These are phyloP conservation scores for Pseudoneurospora amorphoporcata DNA, from an alignment of 495 filamentous ascomycete species.

Conservation along the genomic window DNA sequence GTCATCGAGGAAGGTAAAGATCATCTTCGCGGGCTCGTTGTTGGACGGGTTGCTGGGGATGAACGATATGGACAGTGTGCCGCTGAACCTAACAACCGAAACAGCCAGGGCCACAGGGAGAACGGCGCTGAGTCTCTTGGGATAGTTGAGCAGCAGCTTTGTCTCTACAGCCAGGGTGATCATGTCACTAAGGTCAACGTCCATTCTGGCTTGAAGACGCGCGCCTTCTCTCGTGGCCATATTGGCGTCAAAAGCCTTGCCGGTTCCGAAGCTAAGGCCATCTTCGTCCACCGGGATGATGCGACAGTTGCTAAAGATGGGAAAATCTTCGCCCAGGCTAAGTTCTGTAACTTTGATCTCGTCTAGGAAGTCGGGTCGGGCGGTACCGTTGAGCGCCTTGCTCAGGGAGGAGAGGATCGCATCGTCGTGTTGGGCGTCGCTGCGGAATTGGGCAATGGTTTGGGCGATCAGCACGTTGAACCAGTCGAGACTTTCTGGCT, in stretches of 20 bases:
- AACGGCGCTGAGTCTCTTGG: constrained; percentile 79
- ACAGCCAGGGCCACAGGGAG: constrained; percentile 86
- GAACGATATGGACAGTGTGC: constrained; percentile 86
- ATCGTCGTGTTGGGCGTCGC: constrained; percentile 79
- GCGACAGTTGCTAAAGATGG: constrained; percentile 96
- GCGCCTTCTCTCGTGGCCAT: constrained; percentile 48
- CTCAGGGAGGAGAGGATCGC: constrained; percentile 94
- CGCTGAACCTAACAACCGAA: constrained; percentile 85
- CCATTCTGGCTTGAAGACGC: constrained; percentile 86
- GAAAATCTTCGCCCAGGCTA: constrained; percentile 89
- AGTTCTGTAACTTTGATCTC: constrained; percentile 91
- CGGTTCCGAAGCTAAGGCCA: constrained; percentile 38
- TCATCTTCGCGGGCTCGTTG: constrained; percentile 63
- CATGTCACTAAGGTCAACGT: constrained; percentile 91
- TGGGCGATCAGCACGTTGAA: constrained; percentile 97
- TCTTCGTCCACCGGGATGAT: constrained; percentile 77
- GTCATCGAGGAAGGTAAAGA: constrained; percentile 90
- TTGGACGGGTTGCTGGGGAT: constrained; percentile 55
- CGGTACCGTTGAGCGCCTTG: constrained; percentile 69
- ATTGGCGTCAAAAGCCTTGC: constrained; percentile 35
- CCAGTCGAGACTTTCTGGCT: constrained; percentile 98
- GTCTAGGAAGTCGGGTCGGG: constrained; percentile 83
- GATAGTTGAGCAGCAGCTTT: constrained; percentile 86
- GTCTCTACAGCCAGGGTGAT: constrained; percentile 92
- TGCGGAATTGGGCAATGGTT: constrained; percentile 89